Percentiles rank a stretch among this genome's conserved stretches.
phyloP scores from a whole-genome alignment of 2,329 filamentous ascomycete genomes.

The Fusarium phyllophilum region DNA sequence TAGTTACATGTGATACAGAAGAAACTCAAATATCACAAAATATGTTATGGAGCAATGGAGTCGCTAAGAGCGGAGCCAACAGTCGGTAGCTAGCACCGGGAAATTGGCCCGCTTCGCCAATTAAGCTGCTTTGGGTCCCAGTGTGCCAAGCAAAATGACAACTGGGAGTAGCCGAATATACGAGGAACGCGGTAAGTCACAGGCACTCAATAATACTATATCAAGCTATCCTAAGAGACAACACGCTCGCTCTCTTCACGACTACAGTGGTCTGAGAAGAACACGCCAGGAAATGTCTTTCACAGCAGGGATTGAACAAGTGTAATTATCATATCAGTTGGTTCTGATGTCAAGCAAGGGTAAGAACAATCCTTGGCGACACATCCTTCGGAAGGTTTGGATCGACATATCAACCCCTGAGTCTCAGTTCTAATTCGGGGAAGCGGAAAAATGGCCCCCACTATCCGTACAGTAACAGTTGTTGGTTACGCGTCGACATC shows the following conservation, averaged over 20 bases:
- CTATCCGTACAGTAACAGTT: not conserved
- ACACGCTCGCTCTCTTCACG: too few relatives aligned
- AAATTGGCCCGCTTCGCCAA: not conserved
- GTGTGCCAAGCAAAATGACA: not conserved
- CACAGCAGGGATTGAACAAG: rapidly evolving
- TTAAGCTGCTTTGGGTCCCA: not conserved
- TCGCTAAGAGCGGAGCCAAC: not conserved
- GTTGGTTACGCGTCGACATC: not conserved
- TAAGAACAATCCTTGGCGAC: not conserved
- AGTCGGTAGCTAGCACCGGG: not conserved
- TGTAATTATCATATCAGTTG: not conserved
- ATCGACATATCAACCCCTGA: not conserved
- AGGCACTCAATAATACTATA: rapidly evolving
- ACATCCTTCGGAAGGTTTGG: not conserved
- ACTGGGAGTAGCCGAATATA: not conserved
- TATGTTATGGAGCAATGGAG: not conserved
- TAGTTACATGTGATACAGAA: not conserved
- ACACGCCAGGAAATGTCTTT: too few relatives aligned
- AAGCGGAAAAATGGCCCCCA: not conserved
- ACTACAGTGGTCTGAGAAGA: not conserved
- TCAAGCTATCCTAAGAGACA: not conserved
- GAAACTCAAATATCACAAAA: not conserved
- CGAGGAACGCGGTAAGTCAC: not conserved
- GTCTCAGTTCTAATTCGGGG: not conserved
- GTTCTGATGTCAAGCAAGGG: not conserved